Percentiles rank a stretch among this genome's conserved stretches.
These are phyloP conservation scores for Chaetomium sp. DNA, from an alignment of 2,329 filamentous ascomycete genomes.

Conservation along the genomic window DNA sequence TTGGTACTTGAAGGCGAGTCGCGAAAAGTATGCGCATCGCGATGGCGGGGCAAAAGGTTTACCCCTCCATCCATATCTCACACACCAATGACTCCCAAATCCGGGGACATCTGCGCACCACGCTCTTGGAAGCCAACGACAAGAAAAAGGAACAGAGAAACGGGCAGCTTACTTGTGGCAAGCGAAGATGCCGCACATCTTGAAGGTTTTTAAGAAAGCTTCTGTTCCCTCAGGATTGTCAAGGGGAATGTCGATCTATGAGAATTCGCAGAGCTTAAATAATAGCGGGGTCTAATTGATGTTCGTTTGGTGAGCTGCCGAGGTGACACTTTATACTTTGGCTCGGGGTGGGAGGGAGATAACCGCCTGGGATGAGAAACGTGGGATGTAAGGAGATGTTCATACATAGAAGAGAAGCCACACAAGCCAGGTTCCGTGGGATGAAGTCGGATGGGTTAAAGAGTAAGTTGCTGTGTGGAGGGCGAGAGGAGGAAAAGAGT, in stretches of 20 bases:
- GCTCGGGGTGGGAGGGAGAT: conserved; percentile 1
- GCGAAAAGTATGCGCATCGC: conserved; percentile 20
- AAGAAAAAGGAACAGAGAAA: conserved; percentile 19
- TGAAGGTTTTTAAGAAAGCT: conserved; percentile 17
- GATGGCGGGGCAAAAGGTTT: conserved; percentile 23
- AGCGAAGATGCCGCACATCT: conserved; percentile 95
- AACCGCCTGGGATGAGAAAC: background rate
- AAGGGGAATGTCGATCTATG: conserved; percentile 9
- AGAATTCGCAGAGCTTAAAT: conserved; percentile 15
- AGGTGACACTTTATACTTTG: conserved; percentile 20
- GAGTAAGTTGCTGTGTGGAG: conserved; percentile 1
- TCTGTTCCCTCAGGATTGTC: conserved; percentile 7
- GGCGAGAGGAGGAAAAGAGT: conserved; percentile 13
- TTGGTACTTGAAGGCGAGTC: background rate
- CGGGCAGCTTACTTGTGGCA: conserved; percentile 67
- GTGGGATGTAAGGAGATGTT: conserved; percentile 8
- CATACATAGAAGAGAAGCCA: conserved; percentile 5
- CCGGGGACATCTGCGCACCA: conserved; percentile 5
- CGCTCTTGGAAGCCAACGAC: background rate
- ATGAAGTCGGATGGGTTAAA: conserved; percentile 8
- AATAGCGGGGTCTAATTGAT: conserved; percentile 15
- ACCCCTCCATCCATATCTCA: conserved; percentile 31
- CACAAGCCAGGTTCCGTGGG: background rate
- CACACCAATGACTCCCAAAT: no score
- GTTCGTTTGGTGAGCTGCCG: conserved; percentile 16